phyloP scores from a whole-genome alignment of 306 rosid species.

The Cajanus cajan region DNA sequence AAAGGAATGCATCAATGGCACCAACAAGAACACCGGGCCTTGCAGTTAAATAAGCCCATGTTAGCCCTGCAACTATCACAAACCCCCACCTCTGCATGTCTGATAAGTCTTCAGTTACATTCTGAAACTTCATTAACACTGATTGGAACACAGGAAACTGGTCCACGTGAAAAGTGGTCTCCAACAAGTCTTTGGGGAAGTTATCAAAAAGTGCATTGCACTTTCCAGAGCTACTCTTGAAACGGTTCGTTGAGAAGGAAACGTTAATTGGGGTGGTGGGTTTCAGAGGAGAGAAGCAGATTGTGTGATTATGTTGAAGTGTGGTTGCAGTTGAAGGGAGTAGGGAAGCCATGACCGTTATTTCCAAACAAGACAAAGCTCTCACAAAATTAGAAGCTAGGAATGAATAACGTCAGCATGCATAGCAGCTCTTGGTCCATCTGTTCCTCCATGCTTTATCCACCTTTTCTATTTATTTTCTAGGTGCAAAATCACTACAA shows the following conservation, averaged over 20 bases:
- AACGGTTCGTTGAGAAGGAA: slow-evolving; percentile 44
- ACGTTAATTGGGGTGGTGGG: slow-evolving; percentile 24
- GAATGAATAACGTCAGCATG: slow-evolving; percentile 35
- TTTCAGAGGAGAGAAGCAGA: slow-evolving; percentile 42
- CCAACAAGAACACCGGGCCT: slow-evolving; percentile 80
- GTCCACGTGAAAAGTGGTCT: slow-evolving; percentile 43
- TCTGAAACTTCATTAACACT: slow-evolving; percentile 54
- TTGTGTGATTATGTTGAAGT: slow-evolving; percentile 42
- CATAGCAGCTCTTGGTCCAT: slow-evolving; percentile 49
- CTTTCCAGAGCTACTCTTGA: slow-evolving; percentile 34
- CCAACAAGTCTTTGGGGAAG: slow-evolving; percentile 42
- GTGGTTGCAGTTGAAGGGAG: slow-evolving; percentile 51
- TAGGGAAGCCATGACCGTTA: slow-evolving; percentile 58
- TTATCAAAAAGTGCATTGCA: slow-evolving; percentile 56
- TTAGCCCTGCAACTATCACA: slow-evolving; percentile 51
- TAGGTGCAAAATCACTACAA: slow-evolving; percentile 28
- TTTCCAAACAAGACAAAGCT: not conserved
- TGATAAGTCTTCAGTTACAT: slow-evolving; percentile 48
- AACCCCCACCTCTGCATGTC: slow-evolving; percentile 68
- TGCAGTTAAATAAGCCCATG: slow-evolving; percentile 77
- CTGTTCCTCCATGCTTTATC: slow-evolving; percentile 47
- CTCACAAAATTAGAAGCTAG: not conserved
- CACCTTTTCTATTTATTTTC: slow-evolving; percentile 21
- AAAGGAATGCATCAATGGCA: slow-evolving; percentile 75
- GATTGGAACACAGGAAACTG: slow-evolving; percentile 55